These are phyloP conservation scores for Xylaria palmicola DNA, from an alignment of 495 filamentous ascomycete species.

Conservation along the genomic window DNA sequence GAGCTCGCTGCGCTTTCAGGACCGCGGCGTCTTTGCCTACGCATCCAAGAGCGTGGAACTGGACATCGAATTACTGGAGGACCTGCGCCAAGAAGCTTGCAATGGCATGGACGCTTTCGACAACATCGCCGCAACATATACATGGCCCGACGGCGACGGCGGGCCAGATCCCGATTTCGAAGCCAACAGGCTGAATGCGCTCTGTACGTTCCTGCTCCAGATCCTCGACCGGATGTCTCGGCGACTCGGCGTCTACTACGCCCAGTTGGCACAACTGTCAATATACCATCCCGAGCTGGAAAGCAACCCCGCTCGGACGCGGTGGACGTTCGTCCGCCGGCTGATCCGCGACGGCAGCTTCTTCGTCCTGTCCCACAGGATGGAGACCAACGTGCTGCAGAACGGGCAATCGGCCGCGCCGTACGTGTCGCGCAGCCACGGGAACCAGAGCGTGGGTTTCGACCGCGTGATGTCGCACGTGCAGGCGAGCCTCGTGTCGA, in stretches of 20 bases:
- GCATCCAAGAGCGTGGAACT: conserved; percentile 46
- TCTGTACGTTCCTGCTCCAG: conserved; percentile 46
- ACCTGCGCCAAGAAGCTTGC: conserved; percentile 50
- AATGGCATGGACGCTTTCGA: conserved; percentile 53
- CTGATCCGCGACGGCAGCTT: conserved; percentile 47
- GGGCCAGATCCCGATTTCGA: conserved; percentile 22
- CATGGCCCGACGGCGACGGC: conserved; percentile 17
- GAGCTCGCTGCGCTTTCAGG: conserved; percentile 41
- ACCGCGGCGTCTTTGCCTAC: conserved; percentile 48
- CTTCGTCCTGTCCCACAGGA: conserved; percentile 43
- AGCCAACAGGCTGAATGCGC: conserved; percentile 34
- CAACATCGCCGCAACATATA: conserved; percentile 33
- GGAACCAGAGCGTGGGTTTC: conserved; percentile 37
- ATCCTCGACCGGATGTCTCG: conserved; percentile 50
- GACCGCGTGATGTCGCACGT: conserved; percentile 44
- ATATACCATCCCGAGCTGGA: conserved; percentile 49
- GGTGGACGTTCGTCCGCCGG: conserved; percentile 46
- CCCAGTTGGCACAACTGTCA: conserved; percentile 43
- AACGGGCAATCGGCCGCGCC: conserved; percentile 30
- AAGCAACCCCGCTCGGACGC: conserved; percentile 45
- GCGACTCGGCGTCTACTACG: conserved; percentile 47
- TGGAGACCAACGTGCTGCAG: conserved; percentile 33
- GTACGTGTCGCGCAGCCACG: conserved; percentile 23
- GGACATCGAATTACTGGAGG: conserved; percentile 48
- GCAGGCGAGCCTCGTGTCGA: conserved; percentile 33